These are phyloP conservation scores for Eucalyptus regnans DNA, from an alignment of 345 rosid species.

Conservation along the genomic window DNA sequence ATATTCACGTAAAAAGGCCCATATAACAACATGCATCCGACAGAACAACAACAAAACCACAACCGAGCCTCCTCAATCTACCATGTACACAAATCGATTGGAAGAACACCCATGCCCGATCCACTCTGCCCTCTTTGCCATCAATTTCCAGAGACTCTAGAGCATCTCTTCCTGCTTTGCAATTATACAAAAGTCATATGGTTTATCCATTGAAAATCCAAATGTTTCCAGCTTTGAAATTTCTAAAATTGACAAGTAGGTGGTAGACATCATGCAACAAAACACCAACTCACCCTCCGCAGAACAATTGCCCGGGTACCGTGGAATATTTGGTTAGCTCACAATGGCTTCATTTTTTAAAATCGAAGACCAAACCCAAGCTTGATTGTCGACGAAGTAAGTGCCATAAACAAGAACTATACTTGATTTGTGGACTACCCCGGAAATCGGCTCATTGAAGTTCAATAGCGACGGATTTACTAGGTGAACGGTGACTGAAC, in stretches of 20 bases:
- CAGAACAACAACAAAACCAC: neutral
- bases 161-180: neutral
- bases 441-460: neutral
- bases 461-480: rapidly evolving
- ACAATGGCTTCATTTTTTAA: neutral
- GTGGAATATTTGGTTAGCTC: rapidly evolving
- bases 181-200: neutral
- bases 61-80: neutral
- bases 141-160: no score
- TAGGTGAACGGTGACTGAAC: rapidly evolving
- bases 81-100: neutral
- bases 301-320: neutral
- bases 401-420: rapidly evolving
- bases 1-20: no score
- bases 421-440: neutral
- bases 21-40: neutral
- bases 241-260: neutral
- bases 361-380: no score
- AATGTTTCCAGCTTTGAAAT: no score
- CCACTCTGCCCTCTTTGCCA: neutral
- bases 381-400: rapidly evolving
- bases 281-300: neutral
- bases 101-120: rapidly evolving
- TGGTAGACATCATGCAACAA: neutral
- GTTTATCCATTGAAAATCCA: neutral